A percentile compares a stretch with the other conserved stretches of the same genome.
Conservation (phyloP, 1,139 yeast genomes). For the Eremothecium cymbalariae region DNA sequence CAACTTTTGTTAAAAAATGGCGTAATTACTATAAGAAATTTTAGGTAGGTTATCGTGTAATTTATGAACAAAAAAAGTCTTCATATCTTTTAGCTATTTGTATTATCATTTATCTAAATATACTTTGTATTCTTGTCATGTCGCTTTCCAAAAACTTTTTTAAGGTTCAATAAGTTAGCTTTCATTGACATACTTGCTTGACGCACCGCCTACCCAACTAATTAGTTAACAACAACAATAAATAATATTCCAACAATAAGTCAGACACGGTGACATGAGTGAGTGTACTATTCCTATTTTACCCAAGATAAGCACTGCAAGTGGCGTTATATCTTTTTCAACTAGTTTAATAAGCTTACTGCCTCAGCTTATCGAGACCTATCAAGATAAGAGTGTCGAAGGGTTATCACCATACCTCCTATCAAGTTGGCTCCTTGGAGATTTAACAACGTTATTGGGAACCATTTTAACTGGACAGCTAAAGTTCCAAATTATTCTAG, state of each 20-base stretch:
- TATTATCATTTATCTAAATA: too few species aligned
- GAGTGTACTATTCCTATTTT: conserved; percentile 12
- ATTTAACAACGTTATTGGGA: conserved; percentile 69
- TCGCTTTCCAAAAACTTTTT: too few species aligned
- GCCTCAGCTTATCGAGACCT: conserved; percentile 78
- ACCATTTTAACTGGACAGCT: conserved; percentile 71
- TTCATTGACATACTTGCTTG: too few species aligned
- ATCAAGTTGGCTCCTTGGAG: conserved; percentile 77
- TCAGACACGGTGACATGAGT: not conserved
- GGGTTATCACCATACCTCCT: conserved; percentile 78
- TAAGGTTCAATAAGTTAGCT: too few species aligned
- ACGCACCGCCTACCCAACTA: not conserved
- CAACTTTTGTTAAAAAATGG: conserved; percentile 30
- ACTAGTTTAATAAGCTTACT: conserved; percentile 83
- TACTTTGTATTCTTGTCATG: too few species aligned
- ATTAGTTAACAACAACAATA: not conserved
- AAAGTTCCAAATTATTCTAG: conserved; percentile 66
- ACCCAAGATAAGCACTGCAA: conserved; percentile 28
- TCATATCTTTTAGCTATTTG: too few species aligned
- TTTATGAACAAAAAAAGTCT: too few species aligned
- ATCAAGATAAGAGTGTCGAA: conserved; percentile 68
- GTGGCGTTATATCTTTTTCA: conserved; percentile 47
- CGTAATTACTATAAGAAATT: conserved; percentile 29
- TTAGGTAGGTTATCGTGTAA: too few species aligned
- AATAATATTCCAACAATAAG: not conserved